Percentiles rank a stretch among this genome's conserved stretches.
phyloP scores from a whole-genome alignment of 2,329 filamentous ascomycete genomes.

The Chaetothyriales sp. region DNA sequence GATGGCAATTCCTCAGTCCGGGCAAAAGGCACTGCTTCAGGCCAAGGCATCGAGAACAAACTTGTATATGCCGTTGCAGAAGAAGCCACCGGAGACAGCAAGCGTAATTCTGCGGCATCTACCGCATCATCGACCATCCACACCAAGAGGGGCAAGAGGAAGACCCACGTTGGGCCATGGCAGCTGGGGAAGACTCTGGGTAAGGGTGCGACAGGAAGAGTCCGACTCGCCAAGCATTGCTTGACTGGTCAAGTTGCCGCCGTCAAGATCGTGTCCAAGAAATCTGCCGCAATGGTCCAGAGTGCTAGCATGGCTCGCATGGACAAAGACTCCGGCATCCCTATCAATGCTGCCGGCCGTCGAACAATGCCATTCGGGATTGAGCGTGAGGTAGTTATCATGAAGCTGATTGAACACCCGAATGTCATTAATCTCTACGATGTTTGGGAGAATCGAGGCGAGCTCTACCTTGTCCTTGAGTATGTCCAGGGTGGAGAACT shows the following conservation, averaged over 20 bases:
- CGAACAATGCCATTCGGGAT: constrained; percentile 73
- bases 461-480: constrained; percentile 94
- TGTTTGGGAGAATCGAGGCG: constrained; percentile 92
- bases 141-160: constrained; percentile 40
- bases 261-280: constrained; percentile 88
- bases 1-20: constrained; percentile 15
- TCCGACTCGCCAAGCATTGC: constrained; percentile 70
- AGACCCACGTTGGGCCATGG: constrained; percentile 85
- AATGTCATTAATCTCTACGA: constrained; percentile 92
- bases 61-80: constrained; percentile 39
- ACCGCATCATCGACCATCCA: constrained; percentile 31
- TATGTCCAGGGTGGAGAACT: constrained; percentile 75
- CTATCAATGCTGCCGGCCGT: constrained; percentile 44
- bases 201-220: constrained; percentile 76
- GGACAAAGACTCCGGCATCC: constrained; percentile 53
- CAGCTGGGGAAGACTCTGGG: constrained; percentile 79
- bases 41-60: constrained; percentile 31
- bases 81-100: constrained; percentile 35
- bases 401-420: constrained; percentile 89
- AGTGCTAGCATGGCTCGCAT: constrained; percentile 75
- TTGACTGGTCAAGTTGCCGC: constrained; percentile 70
- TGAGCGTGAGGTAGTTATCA: constrained; percentile 88
- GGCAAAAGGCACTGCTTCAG: constrained; percentile 4
- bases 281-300: constrained; percentile 63
- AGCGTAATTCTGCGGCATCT: constrained; percentile 27